Conservation (phyloP, 2,329 filamentous ascomycete species). For the Diaporthe sp. region DNA sequence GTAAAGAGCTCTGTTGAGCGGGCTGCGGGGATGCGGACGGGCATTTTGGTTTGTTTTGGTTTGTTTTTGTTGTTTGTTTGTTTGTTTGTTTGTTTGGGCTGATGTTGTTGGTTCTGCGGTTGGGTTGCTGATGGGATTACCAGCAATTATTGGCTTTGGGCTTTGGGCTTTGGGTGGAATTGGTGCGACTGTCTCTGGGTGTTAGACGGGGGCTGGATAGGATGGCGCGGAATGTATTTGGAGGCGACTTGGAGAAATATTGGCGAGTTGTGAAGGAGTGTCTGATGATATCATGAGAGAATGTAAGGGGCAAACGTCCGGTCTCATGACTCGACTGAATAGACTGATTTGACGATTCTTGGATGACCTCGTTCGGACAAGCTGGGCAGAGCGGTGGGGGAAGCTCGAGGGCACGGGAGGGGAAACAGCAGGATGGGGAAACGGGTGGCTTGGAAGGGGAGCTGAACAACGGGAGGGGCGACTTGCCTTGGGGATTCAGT, state of each 20-base stretch:
- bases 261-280: neutral
- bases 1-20: slow-evolving; percentile 60
- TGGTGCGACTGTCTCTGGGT: neutral
- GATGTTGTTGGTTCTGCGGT: neutral
- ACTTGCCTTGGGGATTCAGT: slow-evolving; percentile 6
- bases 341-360: neutral
- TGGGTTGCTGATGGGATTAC: neutral
- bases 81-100: neutral
- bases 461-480: neutral
- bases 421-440: neutral
- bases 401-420: neutral
- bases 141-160: neutral
- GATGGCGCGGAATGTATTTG: neutral
- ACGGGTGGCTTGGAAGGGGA: neutral
- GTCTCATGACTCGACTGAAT: neutral
- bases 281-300: neutral
- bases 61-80: slow-evolving; percentile 44
- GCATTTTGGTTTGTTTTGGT: slow-evolving; percentile 52
- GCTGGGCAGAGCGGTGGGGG: neutral
- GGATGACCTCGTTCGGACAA: neutral
- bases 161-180: neutral
- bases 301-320: too few relatives aligned
- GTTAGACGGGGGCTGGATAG: neutral
- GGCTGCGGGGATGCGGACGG: slow-evolving; percentile 61
- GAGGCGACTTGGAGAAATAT: neutral